Conservation (phyloP, 768 basidiomycete species). For the Exidia glandulosa region DNA sequence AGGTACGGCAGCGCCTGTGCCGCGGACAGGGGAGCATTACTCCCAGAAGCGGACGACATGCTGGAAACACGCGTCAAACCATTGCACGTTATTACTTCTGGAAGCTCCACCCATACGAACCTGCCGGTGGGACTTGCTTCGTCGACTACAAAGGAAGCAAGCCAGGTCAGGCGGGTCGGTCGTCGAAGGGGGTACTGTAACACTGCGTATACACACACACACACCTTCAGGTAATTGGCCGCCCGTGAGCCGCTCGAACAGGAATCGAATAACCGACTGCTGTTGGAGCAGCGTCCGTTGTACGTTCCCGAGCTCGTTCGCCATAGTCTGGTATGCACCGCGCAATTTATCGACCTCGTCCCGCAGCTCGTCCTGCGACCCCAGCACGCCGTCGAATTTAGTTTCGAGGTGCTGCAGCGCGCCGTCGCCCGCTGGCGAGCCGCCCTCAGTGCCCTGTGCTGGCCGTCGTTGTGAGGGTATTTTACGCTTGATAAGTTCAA, state of each 20-base stretch:
- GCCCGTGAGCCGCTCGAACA: not conserved
- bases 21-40: not conserved
- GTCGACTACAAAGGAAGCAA: not conserved
- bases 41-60: not conserved
- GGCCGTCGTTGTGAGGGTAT: constrained; percentile 14
- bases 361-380: constrained; percentile 21
- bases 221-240: not conserved
- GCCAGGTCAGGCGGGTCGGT: too few species aligned
- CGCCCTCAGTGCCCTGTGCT: not conserved
- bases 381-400: constrained; percentile 36
- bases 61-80: not conserved
- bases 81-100: too few species aligned
- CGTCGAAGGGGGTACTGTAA: too few species aligned
- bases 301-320: constrained; percentile 61
- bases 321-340: constrained; percentile 53
- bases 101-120: too few species aligned
- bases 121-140: not conserved
- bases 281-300: constrained; percentile 72
- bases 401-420: constrained; percentile 25
- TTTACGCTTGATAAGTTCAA: constrained; percentile 46
- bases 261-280: constrained; percentile 4
- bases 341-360: constrained; percentile 48
- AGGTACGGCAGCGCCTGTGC: not conserved
- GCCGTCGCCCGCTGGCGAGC: not conserved
- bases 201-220: too few species aligned